A percentile compares a stretch with the other conserved stretches of the same genome.
Evolutionary conservation across 2,329 filamentous ascomycete species (phyloP).

Genomic region (Diaporthe ilicicola): DNA sequence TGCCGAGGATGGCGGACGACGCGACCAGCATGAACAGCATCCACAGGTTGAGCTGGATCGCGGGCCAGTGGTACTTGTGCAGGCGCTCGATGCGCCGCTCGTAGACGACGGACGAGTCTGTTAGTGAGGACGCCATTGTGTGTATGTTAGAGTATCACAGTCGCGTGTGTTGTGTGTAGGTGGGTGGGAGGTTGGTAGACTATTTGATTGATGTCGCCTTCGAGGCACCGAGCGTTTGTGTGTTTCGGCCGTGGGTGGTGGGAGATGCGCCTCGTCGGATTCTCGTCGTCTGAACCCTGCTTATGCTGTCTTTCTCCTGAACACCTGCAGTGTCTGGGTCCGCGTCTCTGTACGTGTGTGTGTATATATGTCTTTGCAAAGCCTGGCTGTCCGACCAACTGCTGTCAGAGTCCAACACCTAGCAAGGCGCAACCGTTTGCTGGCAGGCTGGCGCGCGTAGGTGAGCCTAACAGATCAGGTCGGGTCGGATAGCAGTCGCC

Average conservation of each 20-base stretch:
- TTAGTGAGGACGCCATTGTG: slow-evolving; percentile 49
- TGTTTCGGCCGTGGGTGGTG: too few species aligned
- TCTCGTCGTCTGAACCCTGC: not conserved
- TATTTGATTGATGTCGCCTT: not conserved
- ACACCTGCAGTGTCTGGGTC: too few species aligned
- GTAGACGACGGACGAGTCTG: slow-evolving; percentile 53
- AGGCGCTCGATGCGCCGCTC: slow-evolving; percentile 55
- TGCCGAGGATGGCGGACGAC: slow-evolving; percentile 66
- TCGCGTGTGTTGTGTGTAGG: not conserved
- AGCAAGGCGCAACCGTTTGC: not conserved
- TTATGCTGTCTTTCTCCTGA: not conserved
- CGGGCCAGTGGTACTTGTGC: slow-evolving; percentile 74
- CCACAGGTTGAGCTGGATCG: slow-evolving; percentile 73
- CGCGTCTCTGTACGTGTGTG: not conserved
- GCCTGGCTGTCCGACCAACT: not conserved
- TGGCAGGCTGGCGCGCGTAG: not conserved
- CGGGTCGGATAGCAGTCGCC: not conserved
- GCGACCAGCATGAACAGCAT: slow-evolving; percentile 71
- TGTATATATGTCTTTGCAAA: not conserved
- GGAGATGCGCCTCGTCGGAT: not conserved
- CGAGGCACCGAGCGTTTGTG: not conserved
- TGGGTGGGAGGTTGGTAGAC: not conserved
- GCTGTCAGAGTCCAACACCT: not conserved
- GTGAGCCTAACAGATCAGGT: not conserved
- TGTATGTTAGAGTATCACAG: not conserved